Evolutionary conservation across 2,329 filamentous ascomycete genomes (phyloP).

Genomic region (Neurospora crassa): DNA sequence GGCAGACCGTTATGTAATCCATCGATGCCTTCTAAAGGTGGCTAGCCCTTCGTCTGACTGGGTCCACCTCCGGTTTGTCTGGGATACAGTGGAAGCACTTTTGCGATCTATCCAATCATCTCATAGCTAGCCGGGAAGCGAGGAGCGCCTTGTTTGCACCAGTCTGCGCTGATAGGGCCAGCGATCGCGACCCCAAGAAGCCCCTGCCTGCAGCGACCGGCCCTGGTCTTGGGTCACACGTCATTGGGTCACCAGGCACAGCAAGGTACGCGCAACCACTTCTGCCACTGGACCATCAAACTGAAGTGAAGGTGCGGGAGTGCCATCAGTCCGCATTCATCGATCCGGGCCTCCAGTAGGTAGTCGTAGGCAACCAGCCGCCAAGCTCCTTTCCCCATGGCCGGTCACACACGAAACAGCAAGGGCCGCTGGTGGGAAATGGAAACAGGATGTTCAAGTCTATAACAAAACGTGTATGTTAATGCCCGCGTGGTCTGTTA

Average conservation of each 20-base stretch:
- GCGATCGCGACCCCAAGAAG: not conserved
- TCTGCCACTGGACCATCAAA: not conserved
- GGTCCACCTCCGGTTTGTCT: not conserved
- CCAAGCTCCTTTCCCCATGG: not conserved
- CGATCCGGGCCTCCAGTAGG: not conserved
- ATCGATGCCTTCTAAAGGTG: not conserved
- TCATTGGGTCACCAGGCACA: conserved; percentile 6
- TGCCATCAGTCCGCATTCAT: not conserved
- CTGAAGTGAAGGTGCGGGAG: not conserved
- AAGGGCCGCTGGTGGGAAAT: not conserved
- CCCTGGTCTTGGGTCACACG: conserved; percentile 1
- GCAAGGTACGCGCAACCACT: not conserved
- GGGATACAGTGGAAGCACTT: not conserved
- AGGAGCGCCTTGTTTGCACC: not conserved
- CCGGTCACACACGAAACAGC: not conserved
- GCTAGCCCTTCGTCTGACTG: not conserved
- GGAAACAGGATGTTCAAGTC: not conserved
- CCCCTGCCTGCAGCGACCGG: not conserved
- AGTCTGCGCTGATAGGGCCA: not conserved
- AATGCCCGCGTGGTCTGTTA: not conserved
- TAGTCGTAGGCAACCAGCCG: not conserved
- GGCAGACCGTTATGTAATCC: not conserved
- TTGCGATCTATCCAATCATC: not conserved
- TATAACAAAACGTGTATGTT: not conserved
- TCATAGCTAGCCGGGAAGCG: not conserved